Percentiles rank a stretch among this genome's conserved stretches.
Conservation (phyloP, 2,329 filamentous ascomycete species). For the Cladosporium sp. region DNA sequence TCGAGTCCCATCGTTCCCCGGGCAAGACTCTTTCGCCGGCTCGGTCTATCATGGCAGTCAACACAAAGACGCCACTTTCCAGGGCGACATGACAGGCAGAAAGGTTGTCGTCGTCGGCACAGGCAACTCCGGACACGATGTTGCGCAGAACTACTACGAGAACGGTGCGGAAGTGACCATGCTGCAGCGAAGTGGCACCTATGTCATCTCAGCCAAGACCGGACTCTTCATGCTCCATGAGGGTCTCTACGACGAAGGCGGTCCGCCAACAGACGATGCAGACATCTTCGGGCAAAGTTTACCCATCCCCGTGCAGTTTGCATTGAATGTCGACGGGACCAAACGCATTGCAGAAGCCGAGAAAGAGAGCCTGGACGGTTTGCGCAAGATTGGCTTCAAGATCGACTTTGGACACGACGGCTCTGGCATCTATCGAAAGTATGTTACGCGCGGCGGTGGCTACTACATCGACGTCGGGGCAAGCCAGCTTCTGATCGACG, state of each 20-base stretch:
- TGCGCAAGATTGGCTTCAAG: slow-evolving; percentile 58
- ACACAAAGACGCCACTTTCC: slow-evolving; percentile 46
- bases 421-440: slow-evolving; percentile 61
- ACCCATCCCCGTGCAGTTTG: slow-evolving; percentile 62
- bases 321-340: slow-evolving; percentile 53
- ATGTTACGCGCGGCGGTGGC: slow-evolving; percentile 59
- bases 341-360: slow-evolving; percentile 32
- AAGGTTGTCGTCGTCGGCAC: slow-evolving; percentile 67
- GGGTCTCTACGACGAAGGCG: slow-evolving; percentile 48
- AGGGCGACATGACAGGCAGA: slow-evolving; percentile 51
- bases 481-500: slow-evolving; percentile 61
- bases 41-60: slow-evolving; percentile 54
- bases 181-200: slow-evolving; percentile 67
- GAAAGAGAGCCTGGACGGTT: slow-evolving; percentile 41
- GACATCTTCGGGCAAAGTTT: slow-evolving; percentile 48
- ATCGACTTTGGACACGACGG: slow-evolving; percentile 59
- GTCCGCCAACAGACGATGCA: slow-evolving; percentile 23
- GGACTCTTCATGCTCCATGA: slow-evolving; percentile 53
- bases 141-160: slow-evolving; percentile 58
- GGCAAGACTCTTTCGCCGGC: slow-evolving; percentile 58
- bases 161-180: slow-evolving; percentile 69
- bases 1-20: slow-evolving; percentile 51
- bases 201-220: slow-evolving; percentile 60
- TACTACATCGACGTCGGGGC: slow-evolving; percentile 72
- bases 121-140: slow-evolving; percentile 70